phyloP scores from a whole-genome alignment of 176 grass and related monocot genomes.

The Triticum monococcum region DNA sequence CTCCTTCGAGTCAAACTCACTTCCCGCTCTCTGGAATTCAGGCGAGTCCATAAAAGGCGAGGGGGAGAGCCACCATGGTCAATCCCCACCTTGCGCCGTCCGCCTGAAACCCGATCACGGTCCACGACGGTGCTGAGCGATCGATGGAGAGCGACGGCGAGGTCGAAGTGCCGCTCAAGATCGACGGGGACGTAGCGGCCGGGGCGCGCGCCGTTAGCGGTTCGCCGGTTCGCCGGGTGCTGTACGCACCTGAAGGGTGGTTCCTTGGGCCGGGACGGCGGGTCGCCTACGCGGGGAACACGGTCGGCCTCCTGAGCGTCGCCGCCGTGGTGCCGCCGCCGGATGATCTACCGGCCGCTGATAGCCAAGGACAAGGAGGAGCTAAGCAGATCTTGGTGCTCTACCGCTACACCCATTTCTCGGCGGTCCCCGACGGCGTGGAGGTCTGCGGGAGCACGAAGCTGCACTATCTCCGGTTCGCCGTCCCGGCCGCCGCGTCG shows the following conservation, averaged over 20 bases:
- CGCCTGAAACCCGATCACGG: neutral
- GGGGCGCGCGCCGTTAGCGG: neutral
- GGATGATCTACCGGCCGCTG: neutral
- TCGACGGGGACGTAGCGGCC: neutral
- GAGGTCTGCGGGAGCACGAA: neutral
- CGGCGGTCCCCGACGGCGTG: neutral
- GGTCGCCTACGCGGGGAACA: neutral
- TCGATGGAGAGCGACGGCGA: neutral
- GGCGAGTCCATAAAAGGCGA: neutral
- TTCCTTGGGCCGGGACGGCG: neutral
- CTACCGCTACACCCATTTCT: conserved; percentile 34
- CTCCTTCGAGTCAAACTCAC: neutral
- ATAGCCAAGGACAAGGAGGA: neutral
- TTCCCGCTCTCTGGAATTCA: neutral
- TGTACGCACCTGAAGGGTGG: neutral
- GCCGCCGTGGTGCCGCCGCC: neutral
- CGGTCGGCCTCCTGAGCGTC: conserved; percentile 1
- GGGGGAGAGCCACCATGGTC: neutral
- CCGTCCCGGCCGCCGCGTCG: neutral
- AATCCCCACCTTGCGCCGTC: neutral
- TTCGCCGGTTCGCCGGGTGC: neutral
- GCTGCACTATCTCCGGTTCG: conserved; percentile 27
- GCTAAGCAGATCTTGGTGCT: conserved; percentile 6
- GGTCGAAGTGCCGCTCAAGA: neutral
- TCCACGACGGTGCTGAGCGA: neutral